Base-by-base conservation (phyloP, 768 basidiomycete genomes). In the Suillus luteus region DNA sequence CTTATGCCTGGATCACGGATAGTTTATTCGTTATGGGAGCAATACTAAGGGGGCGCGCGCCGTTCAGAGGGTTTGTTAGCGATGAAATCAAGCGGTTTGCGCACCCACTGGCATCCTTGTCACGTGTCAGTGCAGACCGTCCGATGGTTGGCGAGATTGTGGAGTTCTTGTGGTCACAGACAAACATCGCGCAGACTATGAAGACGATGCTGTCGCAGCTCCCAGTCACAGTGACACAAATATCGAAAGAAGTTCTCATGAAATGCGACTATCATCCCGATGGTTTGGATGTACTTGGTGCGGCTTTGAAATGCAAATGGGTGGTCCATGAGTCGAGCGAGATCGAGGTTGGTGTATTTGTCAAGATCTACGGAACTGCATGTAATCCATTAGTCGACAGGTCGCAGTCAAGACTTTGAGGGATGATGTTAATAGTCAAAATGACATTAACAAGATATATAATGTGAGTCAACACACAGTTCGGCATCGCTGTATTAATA, bases 1-100 rank as follows among this genome's bases (percentile, higher is more conserved):
- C 48, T 49, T 49, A 24, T 24, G 2, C 2, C 6, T 1, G 6
- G 0, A 3, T 24, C 24, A 1, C 0, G 2, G 15, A 0, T 15
- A 0, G 0, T 49, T 3, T 8, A 0, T 0, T 0, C 3, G 14
- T 49, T 24, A 49, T 49, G 14, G 0, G 0, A 14, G 48, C 22
- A 49, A 2, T 49, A 0, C 1, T 1, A 48, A 12, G 0, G 6
- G 48, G 48, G 22, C 6, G 7, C 24, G 0, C 1, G 3, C 48
- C 48, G 24, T 49, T 49, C 22, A n/a, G n/a, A n/a, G n/a, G n/a
- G n/a, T n/a, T n/a, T 1, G 15, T 49, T 12, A 6, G 1, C 24
- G 24, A 24, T 8, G 48, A 24, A 15, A 49, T 49, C 2, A 6
- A 49, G 24, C 24, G 1, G 7, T 8, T 27, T 3, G 49, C 3